phyloP scores from a whole-genome alignment of 78 protist genomes.

The Anaeramoeba flamelloides region DNA sequence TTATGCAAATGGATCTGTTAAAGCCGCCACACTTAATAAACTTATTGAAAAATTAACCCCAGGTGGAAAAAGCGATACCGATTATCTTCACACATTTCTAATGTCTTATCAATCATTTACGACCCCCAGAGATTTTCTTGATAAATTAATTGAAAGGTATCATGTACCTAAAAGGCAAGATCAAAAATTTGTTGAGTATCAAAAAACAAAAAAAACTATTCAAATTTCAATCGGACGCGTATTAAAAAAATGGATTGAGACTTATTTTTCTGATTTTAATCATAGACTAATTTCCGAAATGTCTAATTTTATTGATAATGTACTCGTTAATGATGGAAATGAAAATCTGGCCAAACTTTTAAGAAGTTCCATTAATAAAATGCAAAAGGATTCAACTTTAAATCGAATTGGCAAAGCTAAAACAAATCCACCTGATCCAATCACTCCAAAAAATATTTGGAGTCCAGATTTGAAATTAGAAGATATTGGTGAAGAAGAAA shows the following conservation, averaged over 20 bases:
- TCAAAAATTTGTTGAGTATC: not conserved
- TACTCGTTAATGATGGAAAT: not conserved
- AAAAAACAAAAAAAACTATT: not conserved
- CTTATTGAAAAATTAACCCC: not conserved
- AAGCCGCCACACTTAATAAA: not conserved
- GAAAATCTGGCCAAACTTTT: not conserved
- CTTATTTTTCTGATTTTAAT: not conserved
- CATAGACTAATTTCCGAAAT: not conserved
- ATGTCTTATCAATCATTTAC: constrained; percentile 1
- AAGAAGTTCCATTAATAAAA: not conserved
- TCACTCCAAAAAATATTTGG: not conserved
- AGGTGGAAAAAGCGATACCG: not conserved
- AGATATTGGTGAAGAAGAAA: not conserved
- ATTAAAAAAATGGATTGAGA: not conserved
- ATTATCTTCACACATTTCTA: not conserved
- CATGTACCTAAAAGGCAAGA: not conserved
- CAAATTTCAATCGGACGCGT: not conserved
- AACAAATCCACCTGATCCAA: not conserved
- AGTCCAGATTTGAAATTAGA: not conserved
- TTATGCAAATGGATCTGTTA: not conserved
- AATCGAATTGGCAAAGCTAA: not conserved
- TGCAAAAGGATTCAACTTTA: not conserved
- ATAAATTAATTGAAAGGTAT: not conserved
- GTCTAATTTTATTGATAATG: not conserved
- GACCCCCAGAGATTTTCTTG: not conserved